Conservation (phyloP, 345 rosid genomes). For the Euphorbia pulcherrima region DNA sequence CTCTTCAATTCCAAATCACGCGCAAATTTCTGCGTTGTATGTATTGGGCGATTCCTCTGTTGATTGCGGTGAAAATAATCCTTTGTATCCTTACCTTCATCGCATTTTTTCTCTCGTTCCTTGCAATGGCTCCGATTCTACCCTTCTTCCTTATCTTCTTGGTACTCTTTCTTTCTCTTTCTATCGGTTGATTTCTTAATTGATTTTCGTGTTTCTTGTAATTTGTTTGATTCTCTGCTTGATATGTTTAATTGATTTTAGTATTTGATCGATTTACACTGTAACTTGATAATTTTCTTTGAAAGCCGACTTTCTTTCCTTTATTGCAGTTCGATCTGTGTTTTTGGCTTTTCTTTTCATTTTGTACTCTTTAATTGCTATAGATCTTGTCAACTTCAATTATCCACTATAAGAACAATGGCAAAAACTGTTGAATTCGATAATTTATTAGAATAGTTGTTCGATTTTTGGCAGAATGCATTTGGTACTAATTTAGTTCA, state of each 20-base stretch:
- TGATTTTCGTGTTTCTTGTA: conserved; percentile 1
- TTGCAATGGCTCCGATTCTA: conserved; percentile 42
- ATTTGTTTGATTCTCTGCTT: background rate
- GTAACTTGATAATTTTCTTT: background rate
- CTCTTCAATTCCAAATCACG: background rate
- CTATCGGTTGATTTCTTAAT: background rate
- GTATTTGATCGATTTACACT: background rate
- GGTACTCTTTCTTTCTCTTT: conserved; percentile 31
- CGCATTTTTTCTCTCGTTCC: conserved; percentile 49
- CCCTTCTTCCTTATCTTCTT: conserved; percentile 54
- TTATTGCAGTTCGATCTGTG: background rate
- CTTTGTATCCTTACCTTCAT: conserved; percentile 50
- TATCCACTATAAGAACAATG: background rate
- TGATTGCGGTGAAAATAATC: conserved; percentile 56
- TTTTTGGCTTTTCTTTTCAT: background rate
- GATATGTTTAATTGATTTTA: background rate
- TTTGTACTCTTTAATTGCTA: background rate
- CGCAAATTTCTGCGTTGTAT: conserved; percentile 37
- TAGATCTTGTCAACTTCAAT: background rate
- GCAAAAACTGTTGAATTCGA: background rate
- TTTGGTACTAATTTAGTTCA: background rate
- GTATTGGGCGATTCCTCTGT: conserved; percentile 69
- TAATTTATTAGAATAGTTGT: background rate
- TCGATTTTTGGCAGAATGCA: background rate
- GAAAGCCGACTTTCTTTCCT: too few relatives aligned